Base-by-base conservation (phyloP, 129 eudicot genomes). In the Lactuca saligna region DNA sequence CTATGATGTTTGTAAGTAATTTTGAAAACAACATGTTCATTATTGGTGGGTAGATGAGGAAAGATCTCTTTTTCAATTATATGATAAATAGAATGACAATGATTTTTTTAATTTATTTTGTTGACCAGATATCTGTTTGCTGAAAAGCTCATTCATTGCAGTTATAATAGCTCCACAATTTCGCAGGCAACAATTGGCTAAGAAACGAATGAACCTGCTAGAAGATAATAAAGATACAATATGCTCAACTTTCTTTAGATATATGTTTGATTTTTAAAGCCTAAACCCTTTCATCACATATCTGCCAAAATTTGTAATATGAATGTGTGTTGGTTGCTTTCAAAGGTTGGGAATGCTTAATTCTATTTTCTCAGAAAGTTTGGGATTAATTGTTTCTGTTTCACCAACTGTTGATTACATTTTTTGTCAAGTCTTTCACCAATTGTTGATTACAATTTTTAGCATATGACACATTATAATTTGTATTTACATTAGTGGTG, bases 171-270 rank as follows among this genome's bases (percentile, higher is more conserved):
- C 25, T 20, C 25, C 25, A 20, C 25, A 20, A 20, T 20, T 20
- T 20, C 25, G 25, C 25, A 20, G 25, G 25, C 25, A 20, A 20
- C 25, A 20, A 1, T 20, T 20, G 25, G 25, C 25, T 20, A 20
- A 20, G 25, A 20, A 20, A 20, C 25, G 25, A 20, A 20, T 20
- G 25, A 20, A 20, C 25, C 25, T 20, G 25, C 25, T 20, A 20
- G 25, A 20, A 20, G 25, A 20, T 33, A 49, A 55, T 56, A 16
- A 41, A 55, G 78, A 66, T 74, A 74, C 65, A 56, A 32, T 17
- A 42, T 42, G 20, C 41, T 56, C 0, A 13, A 41, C 11, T 44
- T 15, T 56, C 17, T 17, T 25, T 57, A 46, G 29, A 5, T 64
- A 39, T 54, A 2, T 41, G 42, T 6, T 34, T 51, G 63, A 64